Conservation (phyloP, 2,329 filamentous ascomycete species). For the Ophiocordyceps camponoti-leonardi region DNA sequence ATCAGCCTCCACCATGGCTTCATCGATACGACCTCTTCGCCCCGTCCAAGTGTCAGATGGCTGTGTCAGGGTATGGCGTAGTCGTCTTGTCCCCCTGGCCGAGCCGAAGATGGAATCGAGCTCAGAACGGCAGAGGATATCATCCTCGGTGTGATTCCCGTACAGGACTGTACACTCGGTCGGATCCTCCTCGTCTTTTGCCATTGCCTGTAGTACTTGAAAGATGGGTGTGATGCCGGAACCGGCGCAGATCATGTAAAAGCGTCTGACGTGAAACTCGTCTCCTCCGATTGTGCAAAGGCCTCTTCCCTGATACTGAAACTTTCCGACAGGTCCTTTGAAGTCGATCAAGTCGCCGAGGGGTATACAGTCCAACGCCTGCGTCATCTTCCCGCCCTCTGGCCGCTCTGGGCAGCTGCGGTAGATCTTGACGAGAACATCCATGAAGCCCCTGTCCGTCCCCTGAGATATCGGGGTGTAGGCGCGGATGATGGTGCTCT, state of each 20-base stretch:
- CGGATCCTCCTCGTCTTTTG: conserved; percentile 42
- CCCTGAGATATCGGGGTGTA: conserved; percentile 70
- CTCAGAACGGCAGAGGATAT: conserved; percentile 66
- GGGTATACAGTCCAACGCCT: conserved; percentile 56
- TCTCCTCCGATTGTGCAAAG: conserved; percentile 41
- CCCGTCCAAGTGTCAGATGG: conserved; percentile 51
- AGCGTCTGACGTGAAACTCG: conserved; percentile 40
- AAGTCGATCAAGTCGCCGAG: conserved; percentile 62
- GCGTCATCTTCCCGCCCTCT: conserved; percentile 66
- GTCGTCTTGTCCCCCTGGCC: conserved; percentile 35
- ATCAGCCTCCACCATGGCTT: conserved; percentile 42
- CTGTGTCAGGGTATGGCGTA: conserved; percentile 54
- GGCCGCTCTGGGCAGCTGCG: conserved; percentile 31
- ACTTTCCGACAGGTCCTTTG: conserved; percentile 77
- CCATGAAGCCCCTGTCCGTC: conserved; percentile 42
- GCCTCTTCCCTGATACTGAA: conserved; percentile 59
- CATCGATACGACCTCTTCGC: conserved; percentile 46
- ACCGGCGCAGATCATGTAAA: conserved; percentile 78
- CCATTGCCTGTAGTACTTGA: conserved; percentile 60
- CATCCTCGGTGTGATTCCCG: conserved; percentile 59
- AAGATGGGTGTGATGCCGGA: conserved; percentile 89
- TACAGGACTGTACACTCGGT: conserved; percentile 60
- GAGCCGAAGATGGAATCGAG: conserved; percentile 42
- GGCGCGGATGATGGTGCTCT: conserved; percentile 52
- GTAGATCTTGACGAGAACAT: conserved; percentile 75